Percentiles rank a stretch among this genome's conserved stretches.
These are phyloP conservation scores for Carallia pectinifolia DNA, from an alignment of 345 rosid genomes.

Conservation along the genomic window DNA sequence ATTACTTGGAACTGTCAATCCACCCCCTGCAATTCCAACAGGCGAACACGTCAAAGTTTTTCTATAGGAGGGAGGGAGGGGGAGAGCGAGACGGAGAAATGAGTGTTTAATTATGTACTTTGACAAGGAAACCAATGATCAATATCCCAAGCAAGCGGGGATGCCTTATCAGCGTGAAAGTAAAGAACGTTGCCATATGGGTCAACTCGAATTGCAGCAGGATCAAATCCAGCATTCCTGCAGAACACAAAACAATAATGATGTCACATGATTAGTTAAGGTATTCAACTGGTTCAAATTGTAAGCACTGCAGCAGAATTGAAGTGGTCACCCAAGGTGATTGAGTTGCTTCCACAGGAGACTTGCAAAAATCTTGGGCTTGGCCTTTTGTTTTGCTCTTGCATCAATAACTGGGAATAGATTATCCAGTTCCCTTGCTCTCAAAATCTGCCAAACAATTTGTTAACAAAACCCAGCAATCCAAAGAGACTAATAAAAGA, in stretches of 20 bases:
- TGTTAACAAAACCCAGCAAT: background rate
- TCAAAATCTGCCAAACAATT: slow-evolving; percentile 36
- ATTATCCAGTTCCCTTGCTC: slow-evolving; percentile 50
- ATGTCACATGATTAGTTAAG: background rate
- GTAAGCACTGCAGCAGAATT: background rate
- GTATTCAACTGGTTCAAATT: background rate
- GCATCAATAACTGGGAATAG: slow-evolving; percentile 73
- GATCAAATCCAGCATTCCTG: slow-evolving; percentile 98
- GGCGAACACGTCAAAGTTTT: slow-evolving; percentile 2
- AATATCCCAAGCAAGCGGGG: slow-evolving; percentile 95
- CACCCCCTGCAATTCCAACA: slow-evolving; percentile 63
- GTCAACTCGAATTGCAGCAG: slow-evolving; percentile 77
- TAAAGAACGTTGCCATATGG: slow-evolving; percentile 85
- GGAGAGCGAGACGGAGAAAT: background rate
- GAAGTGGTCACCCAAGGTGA: slow-evolving; percentile 66
- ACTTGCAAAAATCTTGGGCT: slow-evolving; percentile 61
- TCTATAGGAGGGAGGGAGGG: background rate
- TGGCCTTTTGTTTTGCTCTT: slow-evolving; percentile 62
- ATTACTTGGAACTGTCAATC: slow-evolving; percentile 88
- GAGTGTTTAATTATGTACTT: slow-evolving; percentile 41
- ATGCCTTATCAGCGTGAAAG: slow-evolving; percentile 87
- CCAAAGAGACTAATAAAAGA: background rate
- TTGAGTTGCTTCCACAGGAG: slow-evolving; percentile 92
- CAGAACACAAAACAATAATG: slow-evolving; percentile 11
- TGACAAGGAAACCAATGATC: slow-evolving; percentile 97